These are phyloP conservation scores for Pyronema domesticum DNA, from an alignment of 495 filamentous ascomycete species.

Conservation along the genomic window DNA sequence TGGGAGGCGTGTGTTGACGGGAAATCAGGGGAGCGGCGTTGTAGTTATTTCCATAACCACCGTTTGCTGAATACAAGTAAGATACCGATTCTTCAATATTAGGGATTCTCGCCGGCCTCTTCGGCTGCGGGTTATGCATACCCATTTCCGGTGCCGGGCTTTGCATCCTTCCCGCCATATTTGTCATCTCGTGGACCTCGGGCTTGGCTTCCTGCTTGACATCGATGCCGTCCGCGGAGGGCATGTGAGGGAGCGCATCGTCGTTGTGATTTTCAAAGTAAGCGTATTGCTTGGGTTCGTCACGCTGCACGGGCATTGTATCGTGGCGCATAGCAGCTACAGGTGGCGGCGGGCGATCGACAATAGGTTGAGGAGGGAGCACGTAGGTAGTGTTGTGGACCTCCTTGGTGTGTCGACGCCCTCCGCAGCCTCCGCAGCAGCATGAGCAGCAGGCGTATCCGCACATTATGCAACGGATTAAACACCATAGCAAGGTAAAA, in stretches of 20 bases:
- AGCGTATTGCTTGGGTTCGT: slow-evolving; percentile 16
- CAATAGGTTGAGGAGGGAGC: not conserved
- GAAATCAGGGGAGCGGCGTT: no score
- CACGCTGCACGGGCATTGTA: slow-evolving; percentile 2
- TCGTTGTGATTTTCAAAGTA: slow-evolving; percentile 13
- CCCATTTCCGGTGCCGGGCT: not conserved
- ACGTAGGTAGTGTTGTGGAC: not conserved
- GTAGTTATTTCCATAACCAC: no score
- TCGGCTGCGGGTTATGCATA: not conserved
- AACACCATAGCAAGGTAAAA: slow-evolving; percentile 15
- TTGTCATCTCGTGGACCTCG: slow-evolving; percentile 14
- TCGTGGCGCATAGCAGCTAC: slow-evolving; percentile 9
- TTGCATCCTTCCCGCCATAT: not conserved
- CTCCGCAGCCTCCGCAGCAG: slow-evolving; percentile 15
- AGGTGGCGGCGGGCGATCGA: not conserved
- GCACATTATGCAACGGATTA: slow-evolving; percentile 19
- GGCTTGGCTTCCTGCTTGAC: slow-evolving; percentile 8
- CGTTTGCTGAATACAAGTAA: no score
- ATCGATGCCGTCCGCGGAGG: slow-evolving; percentile 11
- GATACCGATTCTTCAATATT: no score
- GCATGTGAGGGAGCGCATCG: slow-evolving; percentile 19
- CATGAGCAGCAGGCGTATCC: slow-evolving; percentile 19
- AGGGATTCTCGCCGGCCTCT: not conserved
- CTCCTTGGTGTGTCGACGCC: not conserved
- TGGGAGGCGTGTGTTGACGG: no score